A percentile compares a stretch with the other conserved stretches of the same genome.
These are phyloP conservation scores for Hypoxylon sp. DNA, from an alignment of 2,329 filamentous ascomycete genomes.

Conservation along the genomic window DNA sequence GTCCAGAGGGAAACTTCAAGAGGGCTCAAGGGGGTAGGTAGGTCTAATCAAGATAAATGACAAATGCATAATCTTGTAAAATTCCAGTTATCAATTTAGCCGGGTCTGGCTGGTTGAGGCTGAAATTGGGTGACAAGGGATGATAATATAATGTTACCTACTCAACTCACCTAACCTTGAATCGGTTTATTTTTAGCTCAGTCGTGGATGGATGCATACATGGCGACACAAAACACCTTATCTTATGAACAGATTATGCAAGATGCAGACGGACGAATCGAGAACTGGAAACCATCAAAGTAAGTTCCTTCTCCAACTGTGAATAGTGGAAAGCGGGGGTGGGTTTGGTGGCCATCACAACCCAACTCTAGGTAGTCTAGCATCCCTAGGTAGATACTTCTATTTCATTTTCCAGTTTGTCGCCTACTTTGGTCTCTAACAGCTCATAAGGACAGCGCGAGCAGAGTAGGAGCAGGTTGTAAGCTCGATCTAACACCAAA, in stretches of 20 bases:
- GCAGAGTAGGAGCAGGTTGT: background rate
- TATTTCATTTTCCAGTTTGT: background rate
- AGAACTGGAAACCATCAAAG: background rate
- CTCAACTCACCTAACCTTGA: background rate
- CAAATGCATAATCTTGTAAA: background rate
- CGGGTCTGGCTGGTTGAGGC: background rate
- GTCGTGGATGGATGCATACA: background rate
- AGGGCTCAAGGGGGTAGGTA: too few relatives aligned
- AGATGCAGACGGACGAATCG: background rate
- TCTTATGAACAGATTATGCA: background rate
- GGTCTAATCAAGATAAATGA: background rate
- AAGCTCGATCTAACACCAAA: background rate
- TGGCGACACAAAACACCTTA: background rate
- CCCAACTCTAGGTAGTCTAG: background rate
- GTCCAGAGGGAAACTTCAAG: background rate
- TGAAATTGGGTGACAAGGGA: background rate
- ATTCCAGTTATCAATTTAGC: background rate
- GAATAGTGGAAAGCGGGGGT: slow-evolving; percentile 3
- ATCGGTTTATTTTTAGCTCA: background rate
- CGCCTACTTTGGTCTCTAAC: too few relatives aligned
- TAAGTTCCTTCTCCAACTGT: background rate
- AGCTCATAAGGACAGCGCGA: too few relatives aligned
- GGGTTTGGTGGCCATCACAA: background rate
- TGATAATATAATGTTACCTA: background rate
- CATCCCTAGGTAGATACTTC: background rate